phyloP scores from a whole-genome alignment of 371 early-diverging fungal genomes.

The Paraphysoderma sedebokerense region DNA sequence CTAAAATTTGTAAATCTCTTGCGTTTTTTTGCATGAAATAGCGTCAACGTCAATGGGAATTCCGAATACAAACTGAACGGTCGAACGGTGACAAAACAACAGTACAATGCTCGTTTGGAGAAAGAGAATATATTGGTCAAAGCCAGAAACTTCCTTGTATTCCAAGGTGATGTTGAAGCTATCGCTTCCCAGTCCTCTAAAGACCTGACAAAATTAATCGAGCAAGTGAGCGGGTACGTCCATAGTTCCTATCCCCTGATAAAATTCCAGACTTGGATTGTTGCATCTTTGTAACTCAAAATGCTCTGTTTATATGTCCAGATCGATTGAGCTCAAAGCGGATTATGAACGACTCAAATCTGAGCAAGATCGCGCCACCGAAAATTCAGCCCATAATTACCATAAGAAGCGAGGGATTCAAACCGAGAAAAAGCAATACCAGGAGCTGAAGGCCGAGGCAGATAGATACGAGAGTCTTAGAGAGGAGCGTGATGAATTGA shows the following conservation, averaged over 20 bases:
- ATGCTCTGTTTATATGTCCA: slow-evolving; percentile 6
- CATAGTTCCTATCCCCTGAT: background rate
- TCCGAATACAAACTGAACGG: slow-evolving; percentile 82
- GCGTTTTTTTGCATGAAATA: slow-evolving; percentile 8
- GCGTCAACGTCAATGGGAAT: slow-evolving; percentile 47
- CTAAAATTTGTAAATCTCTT: background rate
- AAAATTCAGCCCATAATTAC: slow-evolving; percentile 70
- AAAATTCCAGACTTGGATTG: background rate
- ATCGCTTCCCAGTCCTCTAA: slow-evolving; percentile 91
- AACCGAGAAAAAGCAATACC: slow-evolving; percentile 75
- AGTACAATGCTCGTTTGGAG: slow-evolving; percentile 66
- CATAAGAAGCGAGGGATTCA: slow-evolving; percentile 72
- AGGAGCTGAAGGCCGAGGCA: slow-evolving; percentile 79
- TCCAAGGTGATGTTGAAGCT: slow-evolving; percentile 97
- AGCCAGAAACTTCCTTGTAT: slow-evolving; percentile 95
- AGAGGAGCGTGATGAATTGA: slow-evolving; percentile 33
- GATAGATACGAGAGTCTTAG: slow-evolving; percentile 57
- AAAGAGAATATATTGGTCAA: slow-evolving; percentile 81
- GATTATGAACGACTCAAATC: slow-evolving; percentile 75
- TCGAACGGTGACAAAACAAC: slow-evolving; percentile 24
- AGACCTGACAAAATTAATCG: slow-evolving; percentile 85
- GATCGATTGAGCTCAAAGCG: slow-evolving; percentile 68
- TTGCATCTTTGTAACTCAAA: background rate
- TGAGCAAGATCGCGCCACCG: slow-evolving; percentile 68
- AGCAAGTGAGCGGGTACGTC: slow-evolving; percentile 78